phyloP scores from a whole-genome alignment of 2,329 filamentous ascomycete species.

The Fusarium sp. region DNA sequence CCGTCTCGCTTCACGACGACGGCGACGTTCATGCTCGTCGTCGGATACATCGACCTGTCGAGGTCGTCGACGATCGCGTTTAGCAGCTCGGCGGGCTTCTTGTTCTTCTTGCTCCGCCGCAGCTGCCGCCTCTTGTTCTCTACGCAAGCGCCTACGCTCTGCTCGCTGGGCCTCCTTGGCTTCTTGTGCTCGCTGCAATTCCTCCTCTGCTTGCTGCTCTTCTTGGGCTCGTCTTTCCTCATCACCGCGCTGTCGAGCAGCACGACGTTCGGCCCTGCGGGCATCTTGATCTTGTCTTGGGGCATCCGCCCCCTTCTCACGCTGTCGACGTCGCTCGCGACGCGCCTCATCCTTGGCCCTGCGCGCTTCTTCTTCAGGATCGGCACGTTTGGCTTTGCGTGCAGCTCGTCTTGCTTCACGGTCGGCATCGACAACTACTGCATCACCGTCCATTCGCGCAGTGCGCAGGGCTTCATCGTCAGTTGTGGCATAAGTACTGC shows the following conservation, averaged over 20 bases:
- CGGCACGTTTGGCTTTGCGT: slow-evolving; percentile 70
- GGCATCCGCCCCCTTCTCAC: slow-evolving; percentile 65
- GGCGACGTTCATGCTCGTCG: slow-evolving; percentile 62
- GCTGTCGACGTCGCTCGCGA: slow-evolving; percentile 65
- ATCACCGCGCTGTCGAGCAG: slow-evolving; percentile 49
- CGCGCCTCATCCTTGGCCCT: slow-evolving; percentile 67
- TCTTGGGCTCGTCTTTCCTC: slow-evolving; percentile 52
- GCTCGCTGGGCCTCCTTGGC: slow-evolving; percentile 66
- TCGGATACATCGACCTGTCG: slow-evolving; percentile 59
- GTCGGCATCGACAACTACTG: slow-evolving; percentile 64
- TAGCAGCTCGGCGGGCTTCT: slow-evolving; percentile 59
- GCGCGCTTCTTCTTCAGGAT: slow-evolving; percentile 69
- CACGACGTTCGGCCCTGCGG: slow-evolving; percentile 66
- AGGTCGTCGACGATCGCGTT: slow-evolving; percentile 63
- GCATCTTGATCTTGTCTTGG: slow-evolving; percentile 59
- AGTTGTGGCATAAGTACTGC: slow-evolving; percentile 62
- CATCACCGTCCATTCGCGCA: slow-evolving; percentile 62
- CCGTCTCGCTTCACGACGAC: slow-evolving; percentile 65
- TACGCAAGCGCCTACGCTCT: slow-evolving; percentile 63
- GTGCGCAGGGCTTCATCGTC: slow-evolving; percentile 64
- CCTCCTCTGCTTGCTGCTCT: slow-evolving; percentile 63
- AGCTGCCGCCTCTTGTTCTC: slow-evolving; percentile 60
- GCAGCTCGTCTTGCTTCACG: slow-evolving; percentile 72
- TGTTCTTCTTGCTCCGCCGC: slow-evolving; percentile 58
- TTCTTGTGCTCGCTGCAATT: slow-evolving; percentile 61